A percentile compares a stretch with the other conserved stretches of the same genome.
Conservation (phyloP, 192 early-diverging fungal genomes). For the Coemansia nantahalensis region DNA sequence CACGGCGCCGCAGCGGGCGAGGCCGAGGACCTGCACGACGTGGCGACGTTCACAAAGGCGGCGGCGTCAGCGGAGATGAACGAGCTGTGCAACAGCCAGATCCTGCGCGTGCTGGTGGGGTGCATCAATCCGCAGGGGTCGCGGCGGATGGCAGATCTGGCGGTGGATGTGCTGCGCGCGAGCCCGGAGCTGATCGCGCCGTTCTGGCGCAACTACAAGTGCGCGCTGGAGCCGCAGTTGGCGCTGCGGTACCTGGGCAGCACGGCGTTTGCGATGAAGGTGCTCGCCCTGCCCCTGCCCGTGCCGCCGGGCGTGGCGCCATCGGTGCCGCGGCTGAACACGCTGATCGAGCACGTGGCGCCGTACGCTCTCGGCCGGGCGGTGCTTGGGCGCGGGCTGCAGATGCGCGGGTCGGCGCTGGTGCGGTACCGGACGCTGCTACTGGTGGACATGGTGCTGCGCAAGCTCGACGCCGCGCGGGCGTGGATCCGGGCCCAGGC, state of each 20-base stretch:
- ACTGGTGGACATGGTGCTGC: conserved; percentile 30
- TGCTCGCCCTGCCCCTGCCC: conserved; percentile 31
- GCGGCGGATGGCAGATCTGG: conserved; percentile 29
- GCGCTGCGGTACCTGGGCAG: conserved; percentile 38
- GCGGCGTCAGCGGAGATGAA: conserved; percentile 13
- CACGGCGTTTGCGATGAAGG: conserved; percentile 38
- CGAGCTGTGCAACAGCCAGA: conserved; percentile 42
- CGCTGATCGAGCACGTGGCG: conserved; percentile 43
- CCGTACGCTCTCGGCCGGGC: conserved; percentile 22
- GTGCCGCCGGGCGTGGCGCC: not conserved
- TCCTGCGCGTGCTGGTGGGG: conserved; percentile 37
- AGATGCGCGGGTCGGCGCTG: conserved; percentile 17
- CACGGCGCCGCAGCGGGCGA: not conserved
- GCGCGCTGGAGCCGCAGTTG: conserved; percentile 45
- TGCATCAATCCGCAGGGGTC: conserved; percentile 30
- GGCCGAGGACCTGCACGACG: conserved; percentile 11
- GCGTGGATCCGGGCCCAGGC: conserved; percentile 16
- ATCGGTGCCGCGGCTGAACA: conserved; percentile 30
- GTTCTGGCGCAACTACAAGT: conserved; percentile 38
- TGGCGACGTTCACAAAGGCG: conserved; percentile 15
- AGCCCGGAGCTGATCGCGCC: conserved; percentile 52
- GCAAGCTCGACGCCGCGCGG: conserved; percentile 30
- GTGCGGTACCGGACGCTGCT: conserved; percentile 44
- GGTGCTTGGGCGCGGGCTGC: conserved; percentile 31
- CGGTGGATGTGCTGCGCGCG: conserved; percentile 29